phyloP scores from a whole-genome alignment of 331 rosid genomes.

The Arachis monticola region DNA sequence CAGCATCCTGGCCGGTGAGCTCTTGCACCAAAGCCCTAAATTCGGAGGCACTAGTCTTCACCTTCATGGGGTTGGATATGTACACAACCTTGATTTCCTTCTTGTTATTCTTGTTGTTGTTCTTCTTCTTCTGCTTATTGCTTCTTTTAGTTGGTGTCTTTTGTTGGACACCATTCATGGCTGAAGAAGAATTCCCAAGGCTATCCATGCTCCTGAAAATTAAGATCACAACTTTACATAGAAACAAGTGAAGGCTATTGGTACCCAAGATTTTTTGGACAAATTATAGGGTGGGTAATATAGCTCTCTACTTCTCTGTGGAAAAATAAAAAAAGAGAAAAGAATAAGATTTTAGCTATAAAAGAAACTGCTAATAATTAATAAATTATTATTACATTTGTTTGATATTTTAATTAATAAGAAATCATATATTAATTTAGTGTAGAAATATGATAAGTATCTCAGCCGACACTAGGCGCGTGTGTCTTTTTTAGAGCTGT shows the following conservation, averaged over 20 bases:
- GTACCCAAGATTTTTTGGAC: neutral
- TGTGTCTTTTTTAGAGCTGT: neutral
- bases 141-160: conserved; percentile 36
- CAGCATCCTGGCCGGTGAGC: conserved; percentile 80
- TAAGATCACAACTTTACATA: neutral
- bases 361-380: no score
- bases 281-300: neutral
- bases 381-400: no score
- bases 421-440: no score
- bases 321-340: neutral
- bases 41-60: conserved; percentile 58
- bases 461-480: conserved; percentile 43
- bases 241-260: neutral
- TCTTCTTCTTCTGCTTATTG: conserved; percentile 35
- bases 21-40: conserved; percentile 76
- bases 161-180: conserved; percentile 38
- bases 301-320: neutral
- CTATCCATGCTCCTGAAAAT: conserved; percentile 41
- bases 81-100: conserved; percentile 67
- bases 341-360: no score
- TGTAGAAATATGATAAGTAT: no score
- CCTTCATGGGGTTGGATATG: conserved; percentile 82
- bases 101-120: neutral
- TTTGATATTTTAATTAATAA: no score
- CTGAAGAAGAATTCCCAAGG: conserved; percentile 25